Conservation (phyloP, 306 rosid species). For the Rubus idaeus region DNA sequence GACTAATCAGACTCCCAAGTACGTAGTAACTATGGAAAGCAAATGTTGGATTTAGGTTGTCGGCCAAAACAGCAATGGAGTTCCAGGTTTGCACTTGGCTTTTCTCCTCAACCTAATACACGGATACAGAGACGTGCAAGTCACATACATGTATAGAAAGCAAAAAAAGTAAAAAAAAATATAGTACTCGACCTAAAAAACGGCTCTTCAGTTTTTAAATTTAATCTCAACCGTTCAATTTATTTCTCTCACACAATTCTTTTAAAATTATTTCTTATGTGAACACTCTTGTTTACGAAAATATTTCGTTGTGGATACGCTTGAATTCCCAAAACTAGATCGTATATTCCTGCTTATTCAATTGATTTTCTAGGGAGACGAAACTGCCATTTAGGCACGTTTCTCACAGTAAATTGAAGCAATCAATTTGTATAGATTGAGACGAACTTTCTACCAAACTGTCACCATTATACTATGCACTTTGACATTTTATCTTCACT, state of each 20-base stretch:
- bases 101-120: conserved; percentile 15
- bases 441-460: background rate
- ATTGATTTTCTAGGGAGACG: background rate
- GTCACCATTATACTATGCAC: background rate
- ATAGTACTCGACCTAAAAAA: background rate
- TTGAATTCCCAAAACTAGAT: too few species aligned
- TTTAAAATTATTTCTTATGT: too few species aligned
- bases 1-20: conserved; percentile 4
- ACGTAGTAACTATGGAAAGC: conserved; percentile 12
- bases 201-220: too few species aligned
- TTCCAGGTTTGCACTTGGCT: conserved; percentile 1
- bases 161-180: background rate
- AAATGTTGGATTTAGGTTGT: conserved; percentile 24
- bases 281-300: too few species aligned
- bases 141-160: background rate
- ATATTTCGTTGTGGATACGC: too few species aligned
- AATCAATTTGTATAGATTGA: background rate
- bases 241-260: too few species aligned
- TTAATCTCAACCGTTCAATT: too few species aligned
- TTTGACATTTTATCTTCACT: background rate
- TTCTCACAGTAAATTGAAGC: background rate
- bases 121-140: conserved; percentile 16
- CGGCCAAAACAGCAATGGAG: background rate
- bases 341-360: too few species aligned
- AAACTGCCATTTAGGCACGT: background rate